Evolutionary conservation across 2,329 filamentous ascomycete genomes (phyloP), one percentile per base, ranked within the genome.

Genomic region (Aspergillus persii): DNA sequence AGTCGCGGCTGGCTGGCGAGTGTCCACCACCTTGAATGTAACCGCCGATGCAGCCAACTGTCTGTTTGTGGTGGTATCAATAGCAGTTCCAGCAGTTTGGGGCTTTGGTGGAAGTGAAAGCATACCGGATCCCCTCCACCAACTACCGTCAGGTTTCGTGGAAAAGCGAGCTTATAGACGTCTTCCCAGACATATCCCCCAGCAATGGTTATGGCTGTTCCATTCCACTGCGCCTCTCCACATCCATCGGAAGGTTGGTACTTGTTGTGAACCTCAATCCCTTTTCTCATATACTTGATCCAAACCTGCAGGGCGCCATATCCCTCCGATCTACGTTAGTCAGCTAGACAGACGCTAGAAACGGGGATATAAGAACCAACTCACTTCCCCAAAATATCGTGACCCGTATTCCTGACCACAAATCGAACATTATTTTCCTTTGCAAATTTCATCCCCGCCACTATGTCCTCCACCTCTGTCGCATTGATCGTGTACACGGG

Each of bases 401-500:
- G 77, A 2, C 76, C 76, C 3, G 74, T 77, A 60, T 76, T 77
- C 3, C 71, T 68, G 8, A 77, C 70, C 2, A 84, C 74, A 2
- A 86, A 70, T 0, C 83, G 78, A 41, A 86, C 70, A 64, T 84
- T 83, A 62, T 81, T 72, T 4, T 78, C 63, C 3, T 70, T 71
- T 2, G 81, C 82, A 63, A 85, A 83, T 5, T 68, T 65, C 2
- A 74, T 59, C 2, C 68, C 67, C 12, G 62, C 51, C 26, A 66
- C 50, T 7, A 74, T 58, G 23, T 75, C 66, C 1, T 58, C 48
- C 6, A 58, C 57, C 57, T 66, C 65, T 2, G 67, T 67, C 9
- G 69, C 75, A 56, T 69, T 71, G 55, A 73, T 60, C 1, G 65
- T 66, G 56, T 69, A 73, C 4, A 58, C 57, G 5, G 71, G 69